These are phyloP conservation scores for Acer saccharum DNA, from an alignment of 345 rosid genomes.

Conservation along the genomic window DNA sequence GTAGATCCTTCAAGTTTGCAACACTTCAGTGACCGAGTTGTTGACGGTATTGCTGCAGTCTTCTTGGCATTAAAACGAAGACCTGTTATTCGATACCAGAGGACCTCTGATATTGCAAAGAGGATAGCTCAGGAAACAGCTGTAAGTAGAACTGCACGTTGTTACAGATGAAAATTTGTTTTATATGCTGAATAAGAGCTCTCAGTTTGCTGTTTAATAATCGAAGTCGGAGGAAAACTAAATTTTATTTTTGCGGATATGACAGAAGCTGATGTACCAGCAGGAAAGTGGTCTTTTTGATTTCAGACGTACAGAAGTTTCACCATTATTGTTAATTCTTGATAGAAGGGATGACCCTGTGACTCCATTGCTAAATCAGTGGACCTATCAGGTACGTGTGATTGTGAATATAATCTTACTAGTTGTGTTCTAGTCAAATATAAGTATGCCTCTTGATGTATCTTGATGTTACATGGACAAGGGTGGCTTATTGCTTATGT, in stretches of 20 bases:
- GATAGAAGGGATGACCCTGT: slow-evolving; percentile 98
- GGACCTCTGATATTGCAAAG: slow-evolving; percentile 94
- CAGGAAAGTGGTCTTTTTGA: slow-evolving; percentile 95
- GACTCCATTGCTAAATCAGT: slow-evolving; percentile 92
- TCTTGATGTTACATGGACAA: slow-evolving; percentile 17
- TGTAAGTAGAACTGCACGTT: slow-evolving; percentile 47
- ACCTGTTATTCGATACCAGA: slow-evolving; percentile 90
- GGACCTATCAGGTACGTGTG: slow-evolving; percentile 89
- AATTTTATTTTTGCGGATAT: slow-evolving; percentile 19
- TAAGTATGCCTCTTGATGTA: slow-evolving; percentile 20
- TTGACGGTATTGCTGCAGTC: slow-evolving; percentile 85
- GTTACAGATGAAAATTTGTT: background rate
- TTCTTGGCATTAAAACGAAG: slow-evolving; percentile 89
- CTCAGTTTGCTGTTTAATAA: slow-evolving; percentile 6
- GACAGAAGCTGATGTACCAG: slow-evolving; percentile 97
- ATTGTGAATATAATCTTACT: slow-evolving; percentile 20
- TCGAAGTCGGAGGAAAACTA: slow-evolving; percentile 5
- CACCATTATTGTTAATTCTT: slow-evolving; percentile 79
- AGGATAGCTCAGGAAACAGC: slow-evolving; percentile 95
- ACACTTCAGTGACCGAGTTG: slow-evolving; percentile 76
- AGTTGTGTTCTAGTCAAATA: slow-evolving; percentile 14
- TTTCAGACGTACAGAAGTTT: slow-evolving; percentile 88
- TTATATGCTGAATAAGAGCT: slow-evolving; percentile 11
- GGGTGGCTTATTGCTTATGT: slow-evolving; percentile 22
- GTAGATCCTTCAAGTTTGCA: slow-evolving; percentile 92